Evolutionary conservation across 192 early-diverging fungal genomes (phyloP).

Genomic region (Rhizophagus clarus): DNA sequence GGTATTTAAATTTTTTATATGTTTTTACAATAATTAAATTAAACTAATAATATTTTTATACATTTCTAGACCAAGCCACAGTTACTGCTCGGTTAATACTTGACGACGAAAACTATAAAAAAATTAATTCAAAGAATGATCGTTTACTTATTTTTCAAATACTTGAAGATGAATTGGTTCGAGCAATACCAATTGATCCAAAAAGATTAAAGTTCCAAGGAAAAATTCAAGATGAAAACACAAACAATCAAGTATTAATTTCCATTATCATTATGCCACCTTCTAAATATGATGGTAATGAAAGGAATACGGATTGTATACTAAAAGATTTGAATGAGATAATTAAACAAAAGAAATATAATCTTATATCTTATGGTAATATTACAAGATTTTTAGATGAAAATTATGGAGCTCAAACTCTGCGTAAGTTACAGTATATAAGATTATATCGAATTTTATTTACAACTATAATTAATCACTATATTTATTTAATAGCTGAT

Average conservation of each 20-base stretch:
- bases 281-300: neutral
- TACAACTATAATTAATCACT: too few relatives aligned
- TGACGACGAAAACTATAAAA: neutral
- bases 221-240: too few relatives aligned
- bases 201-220: neutral
- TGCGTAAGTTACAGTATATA: neutral
- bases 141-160: neutral
- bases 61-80: too few relatives aligned
- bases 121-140: neutral
- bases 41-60: too few relatives aligned
- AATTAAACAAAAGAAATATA: neutral
- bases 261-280: neutral
- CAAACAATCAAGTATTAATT: too few relatives aligned
- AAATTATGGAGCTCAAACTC: neutral
- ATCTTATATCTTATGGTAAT: neutral
- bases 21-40: too few relatives aligned
- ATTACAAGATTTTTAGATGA: neutral
- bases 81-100: too few relatives aligned
- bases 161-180: neutral
- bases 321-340: neutral
- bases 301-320: neutral
- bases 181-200: neutral
- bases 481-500: neutral
- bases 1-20: too few relatives aligned
- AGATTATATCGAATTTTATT: neutral